Evolutionary conservation across 371 early-diverging fungal genomes (phyloP), one percentile per base, ranked within the genome.

Genomic region (Rhizopus sp.): DNA sequence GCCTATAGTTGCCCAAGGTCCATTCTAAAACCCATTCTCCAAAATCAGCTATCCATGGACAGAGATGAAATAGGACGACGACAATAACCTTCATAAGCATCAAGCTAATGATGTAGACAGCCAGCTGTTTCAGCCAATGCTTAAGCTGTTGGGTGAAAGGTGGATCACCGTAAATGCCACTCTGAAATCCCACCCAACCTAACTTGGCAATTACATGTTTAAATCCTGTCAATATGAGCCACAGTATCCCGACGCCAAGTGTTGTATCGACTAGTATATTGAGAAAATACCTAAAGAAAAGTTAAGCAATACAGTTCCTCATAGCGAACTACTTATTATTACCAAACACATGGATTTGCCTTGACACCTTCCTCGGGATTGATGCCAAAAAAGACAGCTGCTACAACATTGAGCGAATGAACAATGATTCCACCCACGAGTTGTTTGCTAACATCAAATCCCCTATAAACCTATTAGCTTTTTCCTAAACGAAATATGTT

Each of bases 181-280:
- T 81, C 49, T 72, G 73, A 44, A 85, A 69, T n/a, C 81, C 84
- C 17, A 73, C 61, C 32, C 64, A 68, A 29, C 68, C 58, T 29
- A 69, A 62, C 17, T 62, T 56, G 6, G 50, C 45, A 31, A 75
- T 59, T 16, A 77, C 61, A 57, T 59, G 66, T 56, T 79, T 75
- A 32, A 80, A 68, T 17, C 72, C 75, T 32, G 65, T 74, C 10
- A 87, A 66, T 49, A 84, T 72, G 23, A 70, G 60, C 73, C 80
- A 87, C 29, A 88, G 55, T 32, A 88, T 80, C 5, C 81, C 83
- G 6, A 88, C 85, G 31, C 88, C 88, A 23, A 86, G 58, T 3
- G 88, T 88, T 23, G 85, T 85, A 58, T 88, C 88, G 17, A 88
- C 65, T 41, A 88, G 73, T 48, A 88, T 80, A 66, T 88, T 88